Evolutionary conservation across 345 rosid species (phyloP), one percentile per base, ranked within the genome.

Genomic region (Raphanus raphanistrum): DNA sequence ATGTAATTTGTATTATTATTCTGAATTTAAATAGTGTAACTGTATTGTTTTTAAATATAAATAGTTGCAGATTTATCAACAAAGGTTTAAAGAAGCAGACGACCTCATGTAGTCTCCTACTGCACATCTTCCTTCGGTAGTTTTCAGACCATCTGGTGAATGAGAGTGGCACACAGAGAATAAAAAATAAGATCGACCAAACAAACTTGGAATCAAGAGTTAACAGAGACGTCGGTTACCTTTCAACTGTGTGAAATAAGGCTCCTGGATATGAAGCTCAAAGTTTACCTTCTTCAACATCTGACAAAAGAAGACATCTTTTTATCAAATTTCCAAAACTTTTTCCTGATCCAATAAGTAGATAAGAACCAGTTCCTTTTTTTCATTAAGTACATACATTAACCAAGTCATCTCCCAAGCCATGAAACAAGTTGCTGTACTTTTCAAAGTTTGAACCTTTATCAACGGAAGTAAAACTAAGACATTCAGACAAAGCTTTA

Each of bases 51-150:
- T 28, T 21, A 8, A 6, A 55, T 55, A 55, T 8, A 21, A 26
- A 21, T 55, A 55, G 27, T 4, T 50, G 32, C 48, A 73, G 8
- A 27, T 38, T 38, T 27, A 72, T 35, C 57, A 73, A 60, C 15
- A 65, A 11, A 60, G 54, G 48, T 28, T 3, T 28, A 52, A 63
- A 64, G 57, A 2, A 62, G 11, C 79, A 32, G 74, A 90, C 93
- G 74, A 90, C 93, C 86, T 73, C 66, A 79, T 86, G 80, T 89
- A 88, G 73, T 87, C 88, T 62, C 91, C 96, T 68, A 77, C 69
- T 71, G 92, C 91, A 77, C 97, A 92, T 72, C 97, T 86, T 82
- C 97, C 96, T 86, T 92, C 96, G 75, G 86, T 81, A 70, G 88
- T 86, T 85, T 90, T 90, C 33, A 77, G 31, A 50, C 97, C 94